A percentile compares a stretch with the other conserved stretches of the same genome.
Conservation (phyloP, 176 grass and related monocot genomes). For the Metroxylon sagu region DNA sequence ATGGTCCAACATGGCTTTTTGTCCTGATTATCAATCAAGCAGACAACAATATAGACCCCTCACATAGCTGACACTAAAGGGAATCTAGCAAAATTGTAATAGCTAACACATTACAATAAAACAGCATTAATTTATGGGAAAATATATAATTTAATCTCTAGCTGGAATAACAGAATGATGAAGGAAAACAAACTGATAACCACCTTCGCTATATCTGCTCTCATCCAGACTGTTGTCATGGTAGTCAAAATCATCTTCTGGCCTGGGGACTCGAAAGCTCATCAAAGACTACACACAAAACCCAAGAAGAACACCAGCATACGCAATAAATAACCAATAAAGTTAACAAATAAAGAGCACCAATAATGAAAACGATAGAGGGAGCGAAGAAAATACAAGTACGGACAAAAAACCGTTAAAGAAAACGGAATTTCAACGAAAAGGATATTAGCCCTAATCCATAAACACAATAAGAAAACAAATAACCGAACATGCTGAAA, state of each 20-base stretch:
- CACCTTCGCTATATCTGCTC: constrained; percentile 72
- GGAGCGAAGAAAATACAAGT: no score
- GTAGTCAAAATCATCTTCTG: constrained; percentile 45
- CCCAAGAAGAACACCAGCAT: constrained; percentile 1
- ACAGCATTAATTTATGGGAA: neutral
- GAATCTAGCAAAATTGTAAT: neutral
- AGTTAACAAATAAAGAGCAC: neutral
- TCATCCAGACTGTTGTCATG: constrained; percentile 66
- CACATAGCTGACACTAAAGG: constrained; percentile 1
- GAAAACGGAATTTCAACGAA: no score
- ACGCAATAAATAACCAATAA: neutral
- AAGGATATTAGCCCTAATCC: no score
- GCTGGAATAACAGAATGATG: constrained; percentile 1
- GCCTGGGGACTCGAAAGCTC: constrained; percentile 78
- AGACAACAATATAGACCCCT: neutral
- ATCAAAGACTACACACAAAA: constrained; percentile 56
- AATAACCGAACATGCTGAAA: no score
- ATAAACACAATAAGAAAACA: no score
- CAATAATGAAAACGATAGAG: neutral
- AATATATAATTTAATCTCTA: constrained; percentile 5
- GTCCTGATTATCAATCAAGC: constrained; percentile 21
- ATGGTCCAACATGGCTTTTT: constrained; percentile 43
- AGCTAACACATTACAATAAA: no score
- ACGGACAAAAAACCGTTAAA: no score
- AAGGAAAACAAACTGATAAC: neutral